Evolutionary conservation across 2,329 filamentous ascomycete species (phyloP).

Genomic region (Truncatella angustata): DNA sequence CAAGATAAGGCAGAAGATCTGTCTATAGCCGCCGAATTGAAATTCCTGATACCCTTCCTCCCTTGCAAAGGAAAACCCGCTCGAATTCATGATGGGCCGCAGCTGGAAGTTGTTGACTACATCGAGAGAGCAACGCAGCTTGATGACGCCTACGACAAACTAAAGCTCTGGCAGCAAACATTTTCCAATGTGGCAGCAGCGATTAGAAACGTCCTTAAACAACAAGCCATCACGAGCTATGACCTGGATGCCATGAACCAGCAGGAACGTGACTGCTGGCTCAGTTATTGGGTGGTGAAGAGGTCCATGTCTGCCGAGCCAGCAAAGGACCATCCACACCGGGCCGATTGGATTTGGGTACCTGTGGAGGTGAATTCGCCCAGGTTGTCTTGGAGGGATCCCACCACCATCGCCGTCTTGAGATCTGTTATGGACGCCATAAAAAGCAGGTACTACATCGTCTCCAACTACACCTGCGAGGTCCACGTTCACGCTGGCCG

Average conservation of each 20-base stretch:
- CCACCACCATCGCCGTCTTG: slow-evolving; percentile 16
- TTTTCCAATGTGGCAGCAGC: slow-evolving; percentile 42
- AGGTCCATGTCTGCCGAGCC: slow-evolving; percentile 38
- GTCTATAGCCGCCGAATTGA: slow-evolving; percentile 10
- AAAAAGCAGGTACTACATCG: slow-evolving; percentile 20
- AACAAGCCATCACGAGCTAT: slow-evolving; percentile 25
- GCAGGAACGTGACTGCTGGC: slow-evolving; percentile 32
- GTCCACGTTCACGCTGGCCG: slow-evolving; percentile 38
- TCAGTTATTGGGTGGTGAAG: slow-evolving; percentile 38
- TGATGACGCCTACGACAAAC: slow-evolving; percentile 73
- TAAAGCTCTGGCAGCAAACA: slow-evolving; percentile 88
- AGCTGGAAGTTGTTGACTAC: neutral
- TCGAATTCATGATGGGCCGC: neutral
- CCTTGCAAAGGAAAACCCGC: neutral
- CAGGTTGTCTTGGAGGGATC: slow-evolving; percentile 26
- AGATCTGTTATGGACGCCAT: slow-evolving; percentile 24
- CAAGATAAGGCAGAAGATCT: neutral
- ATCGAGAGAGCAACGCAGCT: neutral
- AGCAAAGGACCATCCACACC: slow-evolving; percentile 19
- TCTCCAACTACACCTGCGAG: slow-evolving; percentile 36
- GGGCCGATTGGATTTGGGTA: slow-evolving; percentile 28
- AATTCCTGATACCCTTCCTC: slow-evolving; percentile 9
- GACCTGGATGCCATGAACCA: slow-evolving; percentile 20
- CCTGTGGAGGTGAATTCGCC: slow-evolving; percentile 38
- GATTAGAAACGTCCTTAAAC: slow-evolving; percentile 17